Percentiles rank a stretch among this genome's conserved stretches.
These are phyloP conservation scores for Endoconidiophora laricicola DNA, from an alignment of 2,329 filamentous ascomycete genomes.

Conservation along the genomic window DNA sequence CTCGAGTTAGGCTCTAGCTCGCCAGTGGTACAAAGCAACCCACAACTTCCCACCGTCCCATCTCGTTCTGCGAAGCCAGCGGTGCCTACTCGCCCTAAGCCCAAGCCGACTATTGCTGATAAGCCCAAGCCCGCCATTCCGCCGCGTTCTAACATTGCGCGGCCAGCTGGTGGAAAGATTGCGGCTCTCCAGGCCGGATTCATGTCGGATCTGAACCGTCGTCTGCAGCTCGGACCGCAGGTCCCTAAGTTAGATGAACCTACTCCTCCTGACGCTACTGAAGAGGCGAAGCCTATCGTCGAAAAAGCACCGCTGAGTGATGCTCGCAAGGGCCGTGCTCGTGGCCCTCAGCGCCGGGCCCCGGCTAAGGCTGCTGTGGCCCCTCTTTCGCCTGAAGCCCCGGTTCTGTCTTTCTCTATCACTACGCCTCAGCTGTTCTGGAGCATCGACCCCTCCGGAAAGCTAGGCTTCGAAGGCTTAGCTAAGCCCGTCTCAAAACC, in stretches of 20 bases:
- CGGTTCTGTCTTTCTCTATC: constrained; percentile 27
- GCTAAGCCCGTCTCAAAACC: neutral
- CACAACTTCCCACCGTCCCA: constrained; percentile 15
- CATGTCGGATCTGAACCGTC: constrained; percentile 82
- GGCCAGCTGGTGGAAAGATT: constrained; percentile 71
- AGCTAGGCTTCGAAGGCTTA: constrained; percentile 26
- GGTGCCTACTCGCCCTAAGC: constrained; percentile 30
- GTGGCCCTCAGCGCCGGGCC: constrained; percentile 67
- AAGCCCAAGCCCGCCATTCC: constrained; percentile 79
- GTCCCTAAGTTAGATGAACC: constrained; percentile 58
- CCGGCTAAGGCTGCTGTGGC: constrained; percentile 34
- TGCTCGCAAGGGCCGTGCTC: constrained; percentile 76
- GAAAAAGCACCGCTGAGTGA: constrained; percentile 57
- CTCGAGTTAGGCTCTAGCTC: neutral
- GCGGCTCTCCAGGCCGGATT: constrained; percentile 82
- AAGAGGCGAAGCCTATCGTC: constrained; percentile 34
- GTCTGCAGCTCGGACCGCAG: constrained; percentile 72
- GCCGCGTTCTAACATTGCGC: constrained; percentile 24
- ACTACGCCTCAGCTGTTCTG: constrained; percentile 32
- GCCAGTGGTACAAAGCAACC: constrained; percentile 1
- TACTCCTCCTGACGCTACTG: constrained; percentile 28
- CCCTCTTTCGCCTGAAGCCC: constrained; percentile 17
- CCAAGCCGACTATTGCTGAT: constrained; percentile 32
- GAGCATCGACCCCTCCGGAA: constrained; percentile 32
- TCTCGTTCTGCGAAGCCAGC: constrained; percentile 18